Percentiles rank a stretch among this genome's conserved stretches.
Conservation (phyloP, 2,329 filamentous ascomycete genomes). For the Didymella exigua region DNA sequence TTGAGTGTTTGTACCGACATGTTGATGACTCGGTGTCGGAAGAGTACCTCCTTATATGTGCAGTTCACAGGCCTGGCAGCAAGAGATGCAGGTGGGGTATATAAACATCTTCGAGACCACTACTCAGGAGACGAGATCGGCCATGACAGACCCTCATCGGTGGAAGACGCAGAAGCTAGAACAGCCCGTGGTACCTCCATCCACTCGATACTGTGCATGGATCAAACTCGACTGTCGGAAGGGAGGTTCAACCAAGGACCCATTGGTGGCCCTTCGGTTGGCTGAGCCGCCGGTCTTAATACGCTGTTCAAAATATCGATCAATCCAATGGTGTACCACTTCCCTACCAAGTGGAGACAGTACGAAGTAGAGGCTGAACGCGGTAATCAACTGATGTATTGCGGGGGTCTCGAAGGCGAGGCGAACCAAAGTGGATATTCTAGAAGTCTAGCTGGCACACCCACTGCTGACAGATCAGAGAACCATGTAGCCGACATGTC, state of each 20-base stretch:
- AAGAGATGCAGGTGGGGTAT: not conserved
- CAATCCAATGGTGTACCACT: not conserved
- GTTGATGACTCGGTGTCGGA: not conserved
- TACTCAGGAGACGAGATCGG: not conserved
- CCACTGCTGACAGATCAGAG: conserved; percentile 1
- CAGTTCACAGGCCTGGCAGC: not conserved
- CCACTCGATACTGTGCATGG: not conserved
- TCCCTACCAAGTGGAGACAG: not conserved
- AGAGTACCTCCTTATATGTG: not conserved
- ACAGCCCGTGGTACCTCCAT: not conserved
- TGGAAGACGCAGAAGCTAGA: not conserved
- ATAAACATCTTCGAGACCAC: not conserved
- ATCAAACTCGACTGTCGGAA: not conserved
- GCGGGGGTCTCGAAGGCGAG: conserved; percentile 1
- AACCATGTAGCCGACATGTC: conserved; percentile 8
- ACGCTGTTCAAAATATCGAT: not conserved
- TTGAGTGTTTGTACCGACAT: conserved; percentile 15
- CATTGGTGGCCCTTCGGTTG: not conserved
- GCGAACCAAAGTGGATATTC: conserved; percentile 1
- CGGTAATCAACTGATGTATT: conserved; percentile 4
- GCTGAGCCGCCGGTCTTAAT: not conserved
- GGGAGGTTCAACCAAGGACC: not conserved
- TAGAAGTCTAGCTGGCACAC: not conserved
- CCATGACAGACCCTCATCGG: conserved; percentile 1
- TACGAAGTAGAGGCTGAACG: conserved; percentile 7